Evolutionary conservation across 257 asterid genomes (phyloP), one percentile per base, ranked within the genome.

Genomic region (Plectranthus barbatus): DNA sequence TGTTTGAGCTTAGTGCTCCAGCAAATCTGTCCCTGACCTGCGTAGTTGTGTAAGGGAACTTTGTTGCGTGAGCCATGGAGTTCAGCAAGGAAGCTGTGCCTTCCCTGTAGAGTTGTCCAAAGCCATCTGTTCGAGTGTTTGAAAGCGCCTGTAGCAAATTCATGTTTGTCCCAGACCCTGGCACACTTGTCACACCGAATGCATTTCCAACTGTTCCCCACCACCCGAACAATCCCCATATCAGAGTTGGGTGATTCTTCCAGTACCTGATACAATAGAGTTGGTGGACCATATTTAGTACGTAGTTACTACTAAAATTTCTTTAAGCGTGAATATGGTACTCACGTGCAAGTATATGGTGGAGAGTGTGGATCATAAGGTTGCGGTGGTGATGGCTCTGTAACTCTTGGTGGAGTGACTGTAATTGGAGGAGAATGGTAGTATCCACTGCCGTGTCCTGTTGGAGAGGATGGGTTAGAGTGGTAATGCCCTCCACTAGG

Each of bases 71-170:
- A 10, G 72, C 84, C 84, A 91, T 79, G 26, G 95, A 80, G 86
- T 91, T 91, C 23, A 91, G 84, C 72, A 88, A 42, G 0, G 97
- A 81, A 24, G 98, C 95, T 1, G 97, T 88, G 4, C 97, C 98
- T 76, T 91, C 93, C 67, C 92, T 72, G 83, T 83, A 91, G 49
- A 91, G 94, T 5, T 81, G 84, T 8, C 98, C 95, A 17, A 60
- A 21, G 0, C 91, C 95, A 21, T 91, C 97, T 0, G 77, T 18
- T 0, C 84, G 84, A 8, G 77, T 76, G 83, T 84, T 86, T 0
- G 86, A 76, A 6, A 91, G 90, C 33, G 97, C 98, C 56, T 91
- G 70, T 20, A 78, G 51, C 56, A 84, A 42, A 80, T 80, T 86
- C 80, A 63, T 68, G 66, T 66, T 72, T 2, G 83, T 48, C 2